These are phyloP conservation scores for Zygosaccharomyces lentus DNA, from an alignment of 805 yeast genomes.

Conservation along the genomic window DNA sequence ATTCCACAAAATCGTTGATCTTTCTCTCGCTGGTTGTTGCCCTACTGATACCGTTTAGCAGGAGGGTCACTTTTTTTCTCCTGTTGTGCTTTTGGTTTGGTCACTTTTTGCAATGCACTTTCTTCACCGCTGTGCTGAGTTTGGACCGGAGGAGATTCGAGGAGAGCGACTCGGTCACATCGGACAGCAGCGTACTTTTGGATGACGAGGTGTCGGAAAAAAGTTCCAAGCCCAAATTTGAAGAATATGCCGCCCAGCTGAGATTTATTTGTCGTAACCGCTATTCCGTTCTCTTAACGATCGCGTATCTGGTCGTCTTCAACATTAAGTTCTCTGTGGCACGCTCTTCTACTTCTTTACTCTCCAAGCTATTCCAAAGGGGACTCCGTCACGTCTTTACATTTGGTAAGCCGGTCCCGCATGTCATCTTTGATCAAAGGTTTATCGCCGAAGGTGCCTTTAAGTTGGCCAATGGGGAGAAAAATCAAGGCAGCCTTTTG, in stretches of 20 bases:
- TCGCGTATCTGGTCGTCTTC: constrained; percentile 9
- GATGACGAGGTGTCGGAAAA: constrained; percentile 5
- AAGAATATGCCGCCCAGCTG: not conserved
- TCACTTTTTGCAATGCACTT: constrained; percentile 58
- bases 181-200: constrained; percentile 3
- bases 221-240: constrained; percentile 1
- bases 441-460: constrained; percentile 11
- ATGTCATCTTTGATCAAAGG: constrained; percentile 13
- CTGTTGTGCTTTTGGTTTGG: constrained; percentile 51
- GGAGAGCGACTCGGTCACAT: constrained; percentile 46
- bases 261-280: not conserved
- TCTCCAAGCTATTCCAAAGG: constrained; percentile 13
- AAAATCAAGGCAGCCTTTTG: constrained; percentile 2
- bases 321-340: constrained; percentile 14
- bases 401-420: constrained; percentile 8
- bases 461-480: not conserved
- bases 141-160: constrained; percentile 65
- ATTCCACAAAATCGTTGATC: constrained; percentile 4
- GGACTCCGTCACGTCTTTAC: constrained; percentile 6
- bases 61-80: constrained; percentile 44
- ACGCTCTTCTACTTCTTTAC: constrained; percentile 20
- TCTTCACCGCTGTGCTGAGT: constrained; percentile 58
- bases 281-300: constrained; percentile 3
- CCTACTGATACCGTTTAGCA: constrained; percentile 33
- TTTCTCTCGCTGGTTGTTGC: constrained; percentile 25